Evolutionary conservation across 1,284 basidiomycete genomes (phyloP).

Genomic region (Malassezia slooffiae): DNA sequence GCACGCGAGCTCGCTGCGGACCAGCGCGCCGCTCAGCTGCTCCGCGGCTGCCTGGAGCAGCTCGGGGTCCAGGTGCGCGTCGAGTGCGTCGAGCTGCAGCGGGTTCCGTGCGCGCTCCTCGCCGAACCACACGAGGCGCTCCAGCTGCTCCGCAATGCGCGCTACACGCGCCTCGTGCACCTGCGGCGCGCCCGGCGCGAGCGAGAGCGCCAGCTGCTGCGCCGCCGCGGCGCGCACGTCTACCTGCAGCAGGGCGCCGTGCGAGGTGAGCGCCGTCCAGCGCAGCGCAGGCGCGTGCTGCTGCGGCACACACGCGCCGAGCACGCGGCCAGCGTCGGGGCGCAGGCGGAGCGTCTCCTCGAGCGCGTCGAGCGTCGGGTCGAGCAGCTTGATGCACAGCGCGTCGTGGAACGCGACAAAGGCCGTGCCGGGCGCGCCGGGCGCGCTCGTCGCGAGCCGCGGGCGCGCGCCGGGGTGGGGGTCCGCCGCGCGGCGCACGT

Average conservation of each 20-base stretch:
- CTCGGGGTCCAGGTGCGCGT: conserved; percentile 57
- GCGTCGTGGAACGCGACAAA: conserved; percentile 36
- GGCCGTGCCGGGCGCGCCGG: conserved; percentile 23
- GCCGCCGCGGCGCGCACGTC: conserved; percentile 22
- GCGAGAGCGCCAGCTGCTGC: conserved; percentile 15
- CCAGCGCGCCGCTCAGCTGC: conserved; percentile 57
- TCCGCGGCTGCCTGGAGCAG: conserved; percentile 62
- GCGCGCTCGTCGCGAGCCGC: conserved; percentile 28
- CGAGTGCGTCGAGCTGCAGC: conserved; percentile 67
- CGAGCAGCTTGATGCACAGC: conserved; percentile 26
- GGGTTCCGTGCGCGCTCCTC: conserved; percentile 66
- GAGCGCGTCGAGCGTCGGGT: conserved; percentile 21
- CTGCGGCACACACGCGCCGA: conserved; percentile 31
- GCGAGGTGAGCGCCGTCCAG: conserved; percentile 37
- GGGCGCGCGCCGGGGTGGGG: conserved; percentile 31
- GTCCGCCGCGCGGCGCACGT: conserved; percentile 16
- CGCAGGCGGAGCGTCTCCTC: conserved; percentile 47
- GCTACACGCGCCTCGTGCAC: conserved; percentile 37
- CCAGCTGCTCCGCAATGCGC: conserved; percentile 69
- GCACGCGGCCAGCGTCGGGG: conserved; percentile 35
- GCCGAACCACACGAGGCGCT: conserved; percentile 74
- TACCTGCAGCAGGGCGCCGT: conserved; percentile 31
- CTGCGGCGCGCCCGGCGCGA: conserved; percentile 13
- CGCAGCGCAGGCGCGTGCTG: conserved; percentile 16
- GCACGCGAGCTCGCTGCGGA: conserved; percentile 17